These are phyloP conservation scores for Annulohypoxylon nitens DNA, from an alignment of 495 filamentous ascomycete species.

Conservation along the genomic window DNA sequence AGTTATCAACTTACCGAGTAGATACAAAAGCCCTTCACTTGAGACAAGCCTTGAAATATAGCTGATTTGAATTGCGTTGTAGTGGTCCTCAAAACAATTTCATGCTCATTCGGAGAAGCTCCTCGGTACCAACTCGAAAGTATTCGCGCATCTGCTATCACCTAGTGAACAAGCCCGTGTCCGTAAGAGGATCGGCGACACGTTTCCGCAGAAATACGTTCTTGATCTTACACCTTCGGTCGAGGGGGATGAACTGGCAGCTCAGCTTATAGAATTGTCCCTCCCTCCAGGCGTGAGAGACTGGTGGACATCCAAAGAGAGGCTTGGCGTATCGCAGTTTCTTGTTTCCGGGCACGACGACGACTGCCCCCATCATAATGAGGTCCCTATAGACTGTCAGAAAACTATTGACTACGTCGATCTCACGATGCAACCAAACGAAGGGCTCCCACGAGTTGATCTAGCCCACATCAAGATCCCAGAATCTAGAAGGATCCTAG, in stretches of 20 bases:
- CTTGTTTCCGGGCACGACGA: conserved; percentile 50
- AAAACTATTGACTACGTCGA: conserved; percentile 5
- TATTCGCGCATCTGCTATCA: conserved; percentile 63
- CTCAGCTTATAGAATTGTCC: conserved; percentile 68
- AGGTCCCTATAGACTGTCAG: conserved; percentile 20
- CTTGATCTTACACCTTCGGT: conserved; percentile 72
- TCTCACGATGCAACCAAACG: neutral
- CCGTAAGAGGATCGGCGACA: conserved; percentile 18
- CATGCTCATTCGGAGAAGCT: conserved; percentile 63
- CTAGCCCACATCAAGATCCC: conserved; percentile 31
- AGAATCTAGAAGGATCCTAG: conserved; percentile 54
- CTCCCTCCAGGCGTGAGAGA: conserved; percentile 64
- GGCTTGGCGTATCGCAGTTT: conserved; percentile 34
- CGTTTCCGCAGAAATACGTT: conserved; percentile 55
- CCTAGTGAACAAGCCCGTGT: conserved; percentile 54
- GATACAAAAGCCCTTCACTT: neutral
- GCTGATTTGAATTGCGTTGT: conserved; percentile 17
- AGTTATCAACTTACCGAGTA: neutral
- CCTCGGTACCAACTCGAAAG: conserved; percentile 60
- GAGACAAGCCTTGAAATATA: neutral
- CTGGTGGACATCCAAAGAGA: conserved; percentile 62
- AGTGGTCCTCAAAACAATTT: conserved; percentile 54
- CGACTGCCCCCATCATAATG: conserved; percentile 39
- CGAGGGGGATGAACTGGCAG: conserved; percentile 70
- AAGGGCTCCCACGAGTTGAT: conserved; percentile 7